A percentile compares a stretch with the other conserved stretches of the same genome.
Conservation (phyloP, 2,329 filamentous ascomycete genomes). For the Ambrosiella cleistominuta region DNA sequence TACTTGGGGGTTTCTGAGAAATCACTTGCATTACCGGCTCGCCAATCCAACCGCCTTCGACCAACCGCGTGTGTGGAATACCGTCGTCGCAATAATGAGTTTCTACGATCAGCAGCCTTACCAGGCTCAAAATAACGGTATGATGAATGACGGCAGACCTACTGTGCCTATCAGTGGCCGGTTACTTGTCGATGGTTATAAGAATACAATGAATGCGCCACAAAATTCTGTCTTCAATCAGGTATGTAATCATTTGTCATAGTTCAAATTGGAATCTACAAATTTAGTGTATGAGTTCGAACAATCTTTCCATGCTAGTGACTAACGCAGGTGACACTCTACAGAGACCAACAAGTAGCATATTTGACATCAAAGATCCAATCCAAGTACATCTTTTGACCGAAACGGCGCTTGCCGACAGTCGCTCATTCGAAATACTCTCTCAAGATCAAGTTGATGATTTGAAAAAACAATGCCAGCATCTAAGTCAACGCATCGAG, state of each 20-base stretch:
- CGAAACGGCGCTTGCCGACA: slow-evolving; percentile 83
- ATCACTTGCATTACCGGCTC: slow-evolving; percentile 2
- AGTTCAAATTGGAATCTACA: not conserved
- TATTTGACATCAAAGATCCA: slow-evolving; percentile 45
- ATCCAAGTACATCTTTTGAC: slow-evolving; percentile 84
- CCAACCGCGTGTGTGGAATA: not conserved
- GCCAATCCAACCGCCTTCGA: slow-evolving; percentile 1
- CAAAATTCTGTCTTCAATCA: slow-evolving; percentile 6
- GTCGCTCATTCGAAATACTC: slow-evolving; percentile 66
- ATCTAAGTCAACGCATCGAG: slow-evolving; percentile 60
- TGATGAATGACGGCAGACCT: not conserved
- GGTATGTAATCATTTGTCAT: not conserved
- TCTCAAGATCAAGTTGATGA: slow-evolving; percentile 83
- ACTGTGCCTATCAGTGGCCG: slow-evolving; percentile 6
- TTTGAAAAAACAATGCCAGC: slow-evolving; percentile 70
- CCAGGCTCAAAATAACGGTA: not conserved
- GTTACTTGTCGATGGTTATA: slow-evolving; percentile 9
- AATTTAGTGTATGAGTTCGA: not conserved
- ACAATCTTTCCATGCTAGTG: not conserved
- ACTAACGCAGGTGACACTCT: slow-evolving; percentile 17
- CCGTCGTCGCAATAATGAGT: not conserved
- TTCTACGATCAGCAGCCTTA: not conserved
- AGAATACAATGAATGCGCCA: slow-evolving; percentile 7
- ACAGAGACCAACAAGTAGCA: slow-evolving; percentile 35
- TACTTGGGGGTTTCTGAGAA: not conserved